A percentile compares a stretch with the other conserved stretches of the same genome.
Conservation (phyloP, 495 filamentous ascomycete genomes). For the Sphaerosporella brunnea region DNA sequence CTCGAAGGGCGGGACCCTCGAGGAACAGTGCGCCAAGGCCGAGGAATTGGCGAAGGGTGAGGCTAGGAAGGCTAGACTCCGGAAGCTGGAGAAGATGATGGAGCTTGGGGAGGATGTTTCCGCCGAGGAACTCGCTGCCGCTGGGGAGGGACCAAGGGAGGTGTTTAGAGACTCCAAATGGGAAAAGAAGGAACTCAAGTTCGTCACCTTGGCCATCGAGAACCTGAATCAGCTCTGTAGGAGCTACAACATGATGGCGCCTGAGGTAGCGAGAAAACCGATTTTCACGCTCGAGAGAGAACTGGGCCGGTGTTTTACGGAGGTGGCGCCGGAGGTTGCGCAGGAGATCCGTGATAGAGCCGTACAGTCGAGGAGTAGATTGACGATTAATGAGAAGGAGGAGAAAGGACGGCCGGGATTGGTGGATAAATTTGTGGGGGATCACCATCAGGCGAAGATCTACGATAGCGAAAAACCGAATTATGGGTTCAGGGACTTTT, state of each 20-base stretch:
- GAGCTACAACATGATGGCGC: conserved; percentile 89
- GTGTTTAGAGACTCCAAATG: conserved; percentile 49
- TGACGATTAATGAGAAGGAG: conserved; percentile 26
- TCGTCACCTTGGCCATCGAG: conserved; percentile 59
- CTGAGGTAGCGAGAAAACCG: conserved; percentile 78
- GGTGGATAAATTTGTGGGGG: conserved; percentile 37
- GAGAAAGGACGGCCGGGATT: conserved; percentile 27
- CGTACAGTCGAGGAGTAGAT: conserved; percentile 29
- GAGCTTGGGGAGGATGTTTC: conserved; percentile 28
- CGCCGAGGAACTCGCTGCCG: conserved; percentile 31
- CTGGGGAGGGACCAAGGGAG: background rate
- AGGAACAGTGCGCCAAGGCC: conserved; percentile 56
- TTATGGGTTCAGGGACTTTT: conserved; percentile 78
- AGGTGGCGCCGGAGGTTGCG: conserved; percentile 61
- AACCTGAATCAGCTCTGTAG: conserved; percentile 65
- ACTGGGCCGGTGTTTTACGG: conserved; percentile 59
- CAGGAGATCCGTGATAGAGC: conserved; percentile 55
- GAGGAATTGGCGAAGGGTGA: conserved; percentile 60
- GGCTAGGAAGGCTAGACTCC: conserved; percentile 22
- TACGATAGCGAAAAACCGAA: conserved; percentile 51
- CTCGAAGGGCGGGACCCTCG: conserved; percentile 58
- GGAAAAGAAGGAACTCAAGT: conserved; percentile 53
- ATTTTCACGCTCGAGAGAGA: conserved; percentile 78
- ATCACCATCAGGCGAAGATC: conserved; percentile 33
- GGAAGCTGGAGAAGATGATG: conserved; percentile 31